These are phyloP conservation scores for Dissoconium aciculare DNA, from an alignment of 2,329 filamentous ascomycete genomes.

Conservation along the genomic window DNA sequence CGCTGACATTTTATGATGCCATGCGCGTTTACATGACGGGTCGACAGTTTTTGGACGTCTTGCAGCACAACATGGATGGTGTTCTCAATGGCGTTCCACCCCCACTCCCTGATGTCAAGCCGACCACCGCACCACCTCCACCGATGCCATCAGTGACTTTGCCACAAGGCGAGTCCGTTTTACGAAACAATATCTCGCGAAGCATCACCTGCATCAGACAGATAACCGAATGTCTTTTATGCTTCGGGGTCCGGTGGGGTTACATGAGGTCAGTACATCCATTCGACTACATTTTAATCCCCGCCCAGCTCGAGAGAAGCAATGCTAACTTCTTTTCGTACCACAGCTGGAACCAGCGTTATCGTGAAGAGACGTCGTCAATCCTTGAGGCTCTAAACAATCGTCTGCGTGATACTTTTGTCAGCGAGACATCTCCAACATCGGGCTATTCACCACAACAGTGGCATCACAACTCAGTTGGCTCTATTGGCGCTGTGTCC, in stretches of 20 bases:
- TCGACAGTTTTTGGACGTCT: slow-evolving; percentile 41
- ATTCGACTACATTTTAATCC: not conserved
- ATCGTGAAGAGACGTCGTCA: slow-evolving; percentile 30
- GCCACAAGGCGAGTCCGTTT: slow-evolving; percentile 18
- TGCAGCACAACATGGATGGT: slow-evolving; percentile 38
- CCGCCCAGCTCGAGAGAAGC: not conserved
- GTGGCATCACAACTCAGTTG: slow-evolving; percentile 14
- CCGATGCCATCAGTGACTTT: slow-evolving; percentile 20
- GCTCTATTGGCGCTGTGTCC: too few species aligned
- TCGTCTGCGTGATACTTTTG: slow-evolving; percentile 23
- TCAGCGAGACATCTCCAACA: slow-evolving; percentile 11
- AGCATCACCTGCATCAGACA: slow-evolving; percentile 35
- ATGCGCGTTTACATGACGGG: slow-evolving; percentile 63
- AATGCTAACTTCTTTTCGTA: not conserved
- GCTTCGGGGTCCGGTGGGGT: slow-evolving; percentile 34
- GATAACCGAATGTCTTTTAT: slow-evolving; percentile 31
- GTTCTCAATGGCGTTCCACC: slow-evolving; percentile 27
- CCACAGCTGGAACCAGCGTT: slow-evolving; percentile 33
- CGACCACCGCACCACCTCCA: slow-evolving; percentile 23
- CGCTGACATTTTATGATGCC: slow-evolving; percentile 78
- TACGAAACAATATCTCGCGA: slow-evolving; percentile 24
- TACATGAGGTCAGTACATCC: slow-evolving; percentile 26
- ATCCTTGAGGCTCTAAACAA: slow-evolving; percentile 30
- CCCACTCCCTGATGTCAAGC: slow-evolving; percentile 27
- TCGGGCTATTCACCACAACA: slow-evolving; percentile 17